Base-by-base conservation (phyloP, 139 green algal species). In the Tetratostichococcus sp. region DNA sequence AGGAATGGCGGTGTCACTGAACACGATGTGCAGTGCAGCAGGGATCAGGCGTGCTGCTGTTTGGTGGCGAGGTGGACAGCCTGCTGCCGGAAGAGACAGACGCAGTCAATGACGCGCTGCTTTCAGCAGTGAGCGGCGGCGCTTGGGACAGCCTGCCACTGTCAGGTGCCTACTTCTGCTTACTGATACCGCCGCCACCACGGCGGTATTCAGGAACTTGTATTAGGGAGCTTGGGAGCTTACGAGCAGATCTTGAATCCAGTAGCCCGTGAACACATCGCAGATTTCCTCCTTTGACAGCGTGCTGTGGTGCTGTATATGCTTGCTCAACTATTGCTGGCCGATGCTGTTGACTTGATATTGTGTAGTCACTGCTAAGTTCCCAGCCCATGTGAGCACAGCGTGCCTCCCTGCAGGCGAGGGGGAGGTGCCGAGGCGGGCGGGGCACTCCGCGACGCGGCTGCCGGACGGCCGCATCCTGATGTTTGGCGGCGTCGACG, bases 401-500 rank as follows among this genome's bases (percentile, higher is more conserved):
- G n/a, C n/a, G n/a, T n/a, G n/a, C n/a, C 11, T 21, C 22, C 35
- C 16, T 39, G 57, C 68, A 79, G 76, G 65, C 4, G 30, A 57
- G 26, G 71, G 43, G 2, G 68, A 59, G 8, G 50, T 69, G 23
- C 78, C 78, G 19, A 57, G 28, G 30, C 68, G 78, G 19, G 22
- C 73, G 30, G 78, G 78, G 14, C 65, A 76, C 73, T 67, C n/a
- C 42, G 70, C 39, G 30, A 77, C 78, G n/a, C 28, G 30, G 50
- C 65, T 79, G 58, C 70, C 73, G 2, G 73, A 83, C 35, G 74
- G 74, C 21, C 73, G 78, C 32, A 32, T 76, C 35, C 69, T 83
- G 23, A 57, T 83, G 1, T 83, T 79, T 70, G 78, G 78, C 17
- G 78, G 78, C 6, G 25, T 79, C 17, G 78, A 79, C 35, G 32